Conservation (phyloP, 306 rosid species). For the Cucurbita maxima region DNA sequence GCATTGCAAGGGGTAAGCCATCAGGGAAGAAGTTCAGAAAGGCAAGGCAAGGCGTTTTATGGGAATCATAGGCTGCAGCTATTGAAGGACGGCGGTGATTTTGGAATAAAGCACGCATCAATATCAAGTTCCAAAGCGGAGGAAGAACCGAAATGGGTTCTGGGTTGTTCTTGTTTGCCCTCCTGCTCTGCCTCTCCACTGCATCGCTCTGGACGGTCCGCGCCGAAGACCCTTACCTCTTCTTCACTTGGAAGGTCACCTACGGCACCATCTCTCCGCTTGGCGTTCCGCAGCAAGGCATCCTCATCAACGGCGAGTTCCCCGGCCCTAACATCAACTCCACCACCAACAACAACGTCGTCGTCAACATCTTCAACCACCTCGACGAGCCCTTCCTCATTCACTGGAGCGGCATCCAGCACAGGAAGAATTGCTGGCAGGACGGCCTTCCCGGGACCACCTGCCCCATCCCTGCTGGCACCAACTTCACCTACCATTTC, state of each 20-base stretch:
- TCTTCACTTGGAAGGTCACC: constrained; percentile 56
- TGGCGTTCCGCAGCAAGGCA: constrained; percentile 75
- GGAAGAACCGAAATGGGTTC: neutral
- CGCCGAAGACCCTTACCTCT: constrained; percentile 59
- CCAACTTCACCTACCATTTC: constrained; percentile 47
- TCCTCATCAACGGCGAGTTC: constrained; percentile 63
- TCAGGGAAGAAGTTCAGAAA: too few relatives aligned
- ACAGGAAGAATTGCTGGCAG: constrained; percentile 76
- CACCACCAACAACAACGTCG: constrained; percentile 57
- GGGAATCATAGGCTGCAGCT: neutral
- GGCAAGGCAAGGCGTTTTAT: neutral
- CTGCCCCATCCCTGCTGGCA: constrained; percentile 55
- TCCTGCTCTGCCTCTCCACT: constrained; percentile 24
- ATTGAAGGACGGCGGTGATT: neutral
- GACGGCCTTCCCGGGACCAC: constrained; percentile 54
- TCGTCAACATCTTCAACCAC: constrained; percentile 53
- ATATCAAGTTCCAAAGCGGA: neutral
- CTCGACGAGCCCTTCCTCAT: constrained; percentile 76
- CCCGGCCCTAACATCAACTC: constrained; percentile 79
- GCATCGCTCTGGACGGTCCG: constrained; percentile 10
- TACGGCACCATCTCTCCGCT: constrained; percentile 66
- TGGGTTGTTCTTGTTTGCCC: neutral
- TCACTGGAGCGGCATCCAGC: constrained; percentile 60
- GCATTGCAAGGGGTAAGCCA: too few relatives aligned
- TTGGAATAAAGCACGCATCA: neutral